These are phyloP conservation scores for Xylaria sp. DNA, from an alignment of 2,329 filamentous ascomycete species.

Conservation along the genomic window DNA sequence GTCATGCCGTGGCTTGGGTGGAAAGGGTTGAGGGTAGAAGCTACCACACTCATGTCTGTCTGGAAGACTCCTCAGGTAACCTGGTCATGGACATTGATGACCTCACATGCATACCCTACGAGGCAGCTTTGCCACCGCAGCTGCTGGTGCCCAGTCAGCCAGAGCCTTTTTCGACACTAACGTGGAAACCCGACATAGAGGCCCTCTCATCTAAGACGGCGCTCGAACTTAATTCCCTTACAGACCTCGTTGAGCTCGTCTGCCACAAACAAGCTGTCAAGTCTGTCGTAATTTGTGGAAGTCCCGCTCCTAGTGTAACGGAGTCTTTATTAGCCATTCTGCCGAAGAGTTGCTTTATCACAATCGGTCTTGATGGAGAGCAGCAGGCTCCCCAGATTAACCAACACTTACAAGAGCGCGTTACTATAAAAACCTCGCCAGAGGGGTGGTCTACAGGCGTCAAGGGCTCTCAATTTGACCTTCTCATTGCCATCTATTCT, in stretches of 20 bases:
- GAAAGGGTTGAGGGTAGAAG: conserved; percentile 35
- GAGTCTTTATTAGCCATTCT: conserved; percentile 10
- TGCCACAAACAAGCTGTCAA: conserved; percentile 30
- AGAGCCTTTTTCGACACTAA: conserved; percentile 35
- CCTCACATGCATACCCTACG: conserved; percentile 40
- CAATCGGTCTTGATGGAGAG: conserved; percentile 22
- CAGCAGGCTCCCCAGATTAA: conserved; percentile 12
- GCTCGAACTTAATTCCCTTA: background rate
- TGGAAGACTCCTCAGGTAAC: conserved; percentile 34
- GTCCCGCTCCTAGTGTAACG: conserved; percentile 7
- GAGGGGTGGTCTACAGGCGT: conserved; percentile 22
- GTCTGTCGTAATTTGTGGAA: conserved; percentile 26
- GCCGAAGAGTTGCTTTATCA: conserved; percentile 25
- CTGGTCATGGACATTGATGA: conserved; percentile 39
- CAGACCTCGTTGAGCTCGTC: conserved; percentile 29
- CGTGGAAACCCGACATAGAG: conserved; percentile 33
- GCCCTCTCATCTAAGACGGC: background rate
- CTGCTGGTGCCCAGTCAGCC: conserved; percentile 4
- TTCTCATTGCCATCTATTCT: conserved; percentile 29
- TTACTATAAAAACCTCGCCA: conserved; percentile 14
- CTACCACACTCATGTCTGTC: conserved; percentile 37
- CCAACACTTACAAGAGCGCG: conserved; percentile 23
- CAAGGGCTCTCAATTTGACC: conserved; percentile 24
- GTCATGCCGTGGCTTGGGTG: conserved; percentile 30
- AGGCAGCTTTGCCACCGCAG: conserved; percentile 40